Evolutionary conservation across 2,329 filamentous ascomycete genomes (phyloP).

Genomic region (Uncinocarpus reesii): DNA sequence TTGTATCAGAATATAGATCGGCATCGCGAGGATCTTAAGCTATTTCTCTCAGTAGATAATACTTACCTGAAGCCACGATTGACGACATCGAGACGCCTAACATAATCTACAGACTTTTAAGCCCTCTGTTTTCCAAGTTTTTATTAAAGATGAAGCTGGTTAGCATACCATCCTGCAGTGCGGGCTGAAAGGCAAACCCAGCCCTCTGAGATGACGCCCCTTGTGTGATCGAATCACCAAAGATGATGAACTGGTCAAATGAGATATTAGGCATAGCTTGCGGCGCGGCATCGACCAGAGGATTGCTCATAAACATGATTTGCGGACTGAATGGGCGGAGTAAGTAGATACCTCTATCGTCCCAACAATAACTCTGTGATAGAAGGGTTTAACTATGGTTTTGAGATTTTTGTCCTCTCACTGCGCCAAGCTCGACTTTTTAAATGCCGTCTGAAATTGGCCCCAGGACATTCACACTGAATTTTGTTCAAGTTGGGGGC

Average conservation of each 20-base stretch:
- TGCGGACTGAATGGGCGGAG: background rate
- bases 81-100: conserved; percentile 70
- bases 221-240: conserved; percentile 85
- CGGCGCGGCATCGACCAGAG: background rate
- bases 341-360: background rate
- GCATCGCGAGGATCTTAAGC: background rate
- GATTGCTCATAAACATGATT: conserved; percentile 1
- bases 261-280: conserved; percentile 2
- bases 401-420: too few species aligned
- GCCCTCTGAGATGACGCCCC: conserved; percentile 49
- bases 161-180: conserved; percentile 56
- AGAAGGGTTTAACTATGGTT: too few species aligned
- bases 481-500: too few species aligned
- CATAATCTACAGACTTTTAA: conserved; percentile 48
- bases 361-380: too few species aligned
- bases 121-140: background rate
- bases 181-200: conserved; percentile 65
- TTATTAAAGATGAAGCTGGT: background rate
- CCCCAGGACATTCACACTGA: too few species aligned
- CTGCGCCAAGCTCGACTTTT: too few species aligned
- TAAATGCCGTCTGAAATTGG: too few species aligned
- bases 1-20: background rate
- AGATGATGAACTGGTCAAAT: conserved; percentile 67
- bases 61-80: conserved; percentile 66
- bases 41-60: too few species aligned